Evolutionary conservation across 1,139 yeast species (phyloP), one percentile per base, ranked within the genome.

Genomic region (Magnusiomyces magnusii): DNA sequence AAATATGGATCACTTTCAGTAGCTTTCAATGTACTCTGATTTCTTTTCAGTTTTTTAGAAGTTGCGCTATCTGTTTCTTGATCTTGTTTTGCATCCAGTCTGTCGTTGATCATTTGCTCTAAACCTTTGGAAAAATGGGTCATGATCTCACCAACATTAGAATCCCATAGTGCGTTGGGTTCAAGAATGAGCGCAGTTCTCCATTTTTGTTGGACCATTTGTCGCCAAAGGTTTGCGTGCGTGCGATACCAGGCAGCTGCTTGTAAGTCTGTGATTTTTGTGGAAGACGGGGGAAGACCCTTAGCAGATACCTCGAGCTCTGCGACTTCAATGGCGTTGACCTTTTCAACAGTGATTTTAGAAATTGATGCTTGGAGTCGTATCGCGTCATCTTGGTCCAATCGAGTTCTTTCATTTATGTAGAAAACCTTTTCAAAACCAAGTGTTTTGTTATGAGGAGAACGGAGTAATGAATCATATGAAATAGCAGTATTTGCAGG

Each of bases 381-480:
- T 44, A 64, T 61, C n/a, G 65, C 53, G 41, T 64, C 66, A n/a
- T 58, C 61, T 25, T 47, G 51, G 54, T 62, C 64, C 52, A 52
- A 57, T 49, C 63, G 52, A 19, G 56, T 39, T n/a, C 55, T 56
- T 1, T 61, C 47, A 54, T 63, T 64, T 19, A 64, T 54, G 53
- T 58, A 64, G 13, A 52, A 47, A 42, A 64, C 57, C 25, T 59
- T 56, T 17, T 59, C 54, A 57, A 64, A 64, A 3, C 67, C 67
- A 9, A 64, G 52, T 1, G 66, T 64, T 9, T 62, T 34, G 52
- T 64, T 64, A 9, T 39, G 44, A 3, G 44, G 44, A 15, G 44
- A 39, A 5, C 17, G 44, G 19, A 39, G 44, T 39, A 39, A 39
- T 9, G 44, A 39, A 19, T 39, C 17, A 7, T 31, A 13, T 7